phyloP scores from a whole-genome alignment of 345 rosid species.

The Populus nigra region DNA sequence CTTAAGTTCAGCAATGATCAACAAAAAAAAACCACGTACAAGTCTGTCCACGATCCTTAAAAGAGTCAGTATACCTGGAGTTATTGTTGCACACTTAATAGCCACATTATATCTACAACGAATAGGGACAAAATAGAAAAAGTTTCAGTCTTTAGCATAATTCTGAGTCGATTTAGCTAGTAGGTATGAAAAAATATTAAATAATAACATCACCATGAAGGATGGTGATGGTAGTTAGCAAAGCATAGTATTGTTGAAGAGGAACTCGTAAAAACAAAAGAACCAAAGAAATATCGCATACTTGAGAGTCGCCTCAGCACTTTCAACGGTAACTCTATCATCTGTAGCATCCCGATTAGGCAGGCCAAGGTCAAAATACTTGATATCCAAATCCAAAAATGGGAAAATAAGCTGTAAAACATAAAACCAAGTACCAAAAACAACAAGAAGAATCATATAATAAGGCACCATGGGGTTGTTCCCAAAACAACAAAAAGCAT shows the following conservation, averaged over 20 bases:
- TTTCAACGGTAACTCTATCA: conserved; percentile 59
- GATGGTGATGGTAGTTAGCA: background rate
- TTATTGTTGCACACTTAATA: conserved; percentile 94
- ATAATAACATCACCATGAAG: background rate
- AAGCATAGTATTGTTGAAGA: background rate
- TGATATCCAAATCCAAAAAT: conserved; percentile 68
- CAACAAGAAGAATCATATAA: background rate
- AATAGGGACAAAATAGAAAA: background rate
- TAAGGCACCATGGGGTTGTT: background rate
- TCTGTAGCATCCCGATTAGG: conserved; percentile 63
- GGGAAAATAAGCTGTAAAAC: conserved; percentile 80
- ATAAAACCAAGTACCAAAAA: background rate
- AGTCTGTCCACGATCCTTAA: background rate
- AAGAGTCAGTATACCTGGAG: conserved; percentile 63
- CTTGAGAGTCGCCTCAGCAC: conserved; percentile 78
- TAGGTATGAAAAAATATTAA: background rate
- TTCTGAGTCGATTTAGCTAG: background rate
- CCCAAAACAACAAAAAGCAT: background rate
- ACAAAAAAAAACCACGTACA: background rate
- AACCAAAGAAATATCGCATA: conserved; percentile 16
- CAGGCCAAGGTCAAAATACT: conserved; percentile 68
- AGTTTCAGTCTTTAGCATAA: background rate
- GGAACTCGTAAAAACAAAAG: background rate
- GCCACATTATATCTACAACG: conserved; percentile 85
- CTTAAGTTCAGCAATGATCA: background rate